Evolutionary conservation across 2,329 filamentous ascomycete genomes (phyloP).

Genomic region (Trichoderma polysporum): DNA sequence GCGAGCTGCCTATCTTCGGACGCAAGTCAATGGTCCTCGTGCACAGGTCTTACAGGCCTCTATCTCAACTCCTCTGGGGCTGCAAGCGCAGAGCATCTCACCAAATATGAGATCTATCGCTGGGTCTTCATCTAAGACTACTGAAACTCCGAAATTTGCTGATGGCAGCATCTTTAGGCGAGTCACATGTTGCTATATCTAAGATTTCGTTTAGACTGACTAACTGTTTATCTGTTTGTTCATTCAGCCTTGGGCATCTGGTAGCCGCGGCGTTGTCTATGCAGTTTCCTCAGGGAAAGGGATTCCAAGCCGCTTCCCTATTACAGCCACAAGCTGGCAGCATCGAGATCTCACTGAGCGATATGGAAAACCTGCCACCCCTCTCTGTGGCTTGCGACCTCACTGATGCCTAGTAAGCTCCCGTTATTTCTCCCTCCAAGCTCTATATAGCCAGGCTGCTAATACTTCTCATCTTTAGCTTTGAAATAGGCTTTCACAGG

Average conservation of each 20-base stretch:
- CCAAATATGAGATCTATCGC: background rate
- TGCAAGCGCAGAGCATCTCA: background rate
- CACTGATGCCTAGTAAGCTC: slow-evolving; percentile 1
- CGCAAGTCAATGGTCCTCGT: background rate
- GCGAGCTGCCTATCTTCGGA: slow-evolving; percentile 9
- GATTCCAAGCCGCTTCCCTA: background rate
- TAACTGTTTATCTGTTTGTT: background rate
- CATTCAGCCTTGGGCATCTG: slow-evolving; percentile 6
- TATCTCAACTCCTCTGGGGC: background rate
- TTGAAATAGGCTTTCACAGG: slow-evolving; percentile 7
- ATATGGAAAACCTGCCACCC: background rate
- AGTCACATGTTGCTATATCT: background rate
- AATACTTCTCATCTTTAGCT: background rate
- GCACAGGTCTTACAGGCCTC: background rate
- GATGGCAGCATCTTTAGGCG: slow-evolving; percentile 18
- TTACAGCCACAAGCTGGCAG: slow-evolving; percentile 5
- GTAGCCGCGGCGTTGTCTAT: slow-evolving; percentile 17
- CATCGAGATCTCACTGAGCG: background rate
- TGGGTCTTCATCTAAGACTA: background rate
- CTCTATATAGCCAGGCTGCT: background rate
- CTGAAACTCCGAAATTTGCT: slow-evolving; percentile 4
- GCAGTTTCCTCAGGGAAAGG: slow-evolving; percentile 5
- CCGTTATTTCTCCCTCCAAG: background rate
- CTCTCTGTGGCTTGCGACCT: slow-evolving; percentile 9
- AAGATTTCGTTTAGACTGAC: background rate